Conservation (phyloP, 2,329 filamentous ascomycete species). For the Alternaria rosae region DNA sequence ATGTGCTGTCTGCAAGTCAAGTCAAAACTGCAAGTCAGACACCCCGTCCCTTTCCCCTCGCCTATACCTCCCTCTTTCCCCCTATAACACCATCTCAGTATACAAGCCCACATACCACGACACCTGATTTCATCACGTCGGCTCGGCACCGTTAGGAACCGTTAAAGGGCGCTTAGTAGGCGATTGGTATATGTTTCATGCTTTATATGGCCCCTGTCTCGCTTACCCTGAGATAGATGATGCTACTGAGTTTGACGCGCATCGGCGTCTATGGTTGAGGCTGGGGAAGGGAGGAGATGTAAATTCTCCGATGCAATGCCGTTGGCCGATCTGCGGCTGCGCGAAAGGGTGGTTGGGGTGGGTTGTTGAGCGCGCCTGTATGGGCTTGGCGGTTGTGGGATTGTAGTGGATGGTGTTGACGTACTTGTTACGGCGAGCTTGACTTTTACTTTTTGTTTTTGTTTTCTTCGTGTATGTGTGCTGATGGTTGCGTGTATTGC, state of each 20-base stretch:
- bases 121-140: background rate
- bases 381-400: background rate
- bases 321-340: slow-evolving; percentile 1
- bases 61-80: background rate
- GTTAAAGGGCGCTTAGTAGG: background rate
- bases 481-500: background rate
- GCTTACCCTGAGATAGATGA: background rate
- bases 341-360: background rate
- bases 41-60: background rate
- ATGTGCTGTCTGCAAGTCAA: background rate
- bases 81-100: too few species aligned
- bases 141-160: background rate
- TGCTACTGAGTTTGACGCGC: too few species aligned
- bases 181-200: background rate
- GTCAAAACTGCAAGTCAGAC: background rate
- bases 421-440: background rate
- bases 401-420: background rate
- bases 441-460: background rate
- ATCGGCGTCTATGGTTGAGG: too few species aligned
- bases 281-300: background rate
- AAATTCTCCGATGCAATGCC: slow-evolving; percentile 12
- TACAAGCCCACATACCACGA: too few species aligned
- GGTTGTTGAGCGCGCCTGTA: background rate
- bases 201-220: background rate
- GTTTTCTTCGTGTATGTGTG: background rate